phyloP scores from a whole-genome alignment of 179 eudicot species.

The Spinacia oleracea region DNA sequence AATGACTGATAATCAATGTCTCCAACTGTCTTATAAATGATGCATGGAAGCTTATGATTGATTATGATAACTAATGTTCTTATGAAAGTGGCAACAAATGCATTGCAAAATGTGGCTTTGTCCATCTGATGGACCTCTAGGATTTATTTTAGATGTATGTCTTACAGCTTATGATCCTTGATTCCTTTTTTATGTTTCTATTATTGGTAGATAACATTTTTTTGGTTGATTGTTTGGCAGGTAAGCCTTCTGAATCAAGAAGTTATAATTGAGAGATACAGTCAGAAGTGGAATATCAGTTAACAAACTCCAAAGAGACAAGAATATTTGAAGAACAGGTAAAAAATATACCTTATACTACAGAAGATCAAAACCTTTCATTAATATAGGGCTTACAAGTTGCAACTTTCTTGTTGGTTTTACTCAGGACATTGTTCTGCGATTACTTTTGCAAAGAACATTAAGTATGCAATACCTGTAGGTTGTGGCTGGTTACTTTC shows the following conservation, averaged over 20 bases:
- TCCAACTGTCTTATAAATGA: neutral
- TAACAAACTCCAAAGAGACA: slow-evolving; percentile 79
- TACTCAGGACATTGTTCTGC: too few species aligned
- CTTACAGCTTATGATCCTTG: slow-evolving; percentile 8
- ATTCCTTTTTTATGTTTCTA: neutral
- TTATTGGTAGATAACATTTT: slow-evolving; percentile 8
- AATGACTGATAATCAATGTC: slow-evolving; percentile 1
- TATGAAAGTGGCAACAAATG: neutral
- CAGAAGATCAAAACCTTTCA: too few species aligned
- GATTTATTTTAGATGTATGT: slow-evolving; percentile 1
- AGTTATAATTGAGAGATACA: slow-evolving; percentile 89
- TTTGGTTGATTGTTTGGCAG: slow-evolving; percentile 37
- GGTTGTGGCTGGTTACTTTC: too few species aligned
- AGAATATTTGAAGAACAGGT: slow-evolving; percentile 89
- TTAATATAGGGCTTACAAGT: too few species aligned
- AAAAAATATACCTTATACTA: slow-evolving; percentile 15
- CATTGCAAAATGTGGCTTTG: neutral
- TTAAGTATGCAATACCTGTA: too few species aligned
- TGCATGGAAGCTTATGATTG: neutral
- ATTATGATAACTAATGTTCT: slow-evolving; percentile 1
- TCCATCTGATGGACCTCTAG: slow-evolving; percentile 10
- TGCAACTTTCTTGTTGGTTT: too few species aligned
- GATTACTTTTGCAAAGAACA: too few species aligned
- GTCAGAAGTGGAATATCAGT: slow-evolving; percentile 63
- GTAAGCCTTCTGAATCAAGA: slow-evolving; percentile 99